Evolutionary conservation across 495 filamentous ascomycete genomes (phyloP).

Genomic region (Xylaria grammica): DNA sequence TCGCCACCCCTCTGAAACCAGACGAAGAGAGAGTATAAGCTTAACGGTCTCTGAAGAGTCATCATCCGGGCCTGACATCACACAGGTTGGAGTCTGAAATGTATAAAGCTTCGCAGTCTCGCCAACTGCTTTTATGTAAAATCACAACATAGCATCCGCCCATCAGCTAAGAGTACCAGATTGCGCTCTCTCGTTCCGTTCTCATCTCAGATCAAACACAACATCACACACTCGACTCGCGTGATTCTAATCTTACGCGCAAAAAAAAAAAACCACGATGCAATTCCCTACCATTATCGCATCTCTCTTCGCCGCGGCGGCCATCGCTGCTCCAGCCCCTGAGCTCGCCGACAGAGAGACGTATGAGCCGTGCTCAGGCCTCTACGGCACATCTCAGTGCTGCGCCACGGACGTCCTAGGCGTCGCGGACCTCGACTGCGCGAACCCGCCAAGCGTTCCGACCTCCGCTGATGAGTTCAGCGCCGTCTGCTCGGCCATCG

Average conservation of each 20-base stretch:
- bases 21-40: too few species aligned
- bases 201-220: background rate
- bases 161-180: background rate
- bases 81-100: background rate
- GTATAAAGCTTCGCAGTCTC: slow-evolving; percentile 5
- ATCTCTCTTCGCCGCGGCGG: slow-evolving; percentile 33
- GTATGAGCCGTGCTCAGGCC: slow-evolving; percentile 45
- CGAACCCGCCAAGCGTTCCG: slow-evolving; percentile 37
- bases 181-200: background rate
- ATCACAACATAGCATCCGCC: slow-evolving; percentile 9
- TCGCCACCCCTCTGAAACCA: too few species aligned
- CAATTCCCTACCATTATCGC: slow-evolving; percentile 28
- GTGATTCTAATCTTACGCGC: background rate
- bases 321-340: slow-evolving; percentile 30
- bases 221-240: background rate
- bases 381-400: slow-evolving; percentile 48
- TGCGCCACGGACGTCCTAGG: slow-evolving; percentile 52
- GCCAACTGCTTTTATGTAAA: background rate
- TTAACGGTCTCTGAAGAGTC: too few species aligned
- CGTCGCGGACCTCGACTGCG: slow-evolving; percentile 49
- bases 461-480: slow-evolving; percentile 39
- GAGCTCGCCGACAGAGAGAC: slow-evolving; percentile 38
- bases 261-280: slow-evolving; percentile 32
- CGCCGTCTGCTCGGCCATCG: slow-evolving; percentile 41
- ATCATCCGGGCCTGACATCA: too few species aligned